A percentile compares a stretch with the other conserved stretches of the same genome.
Conservation (phyloP, 2,329 filamentous ascomycete species). For the Fusarium coffeatum region DNA sequence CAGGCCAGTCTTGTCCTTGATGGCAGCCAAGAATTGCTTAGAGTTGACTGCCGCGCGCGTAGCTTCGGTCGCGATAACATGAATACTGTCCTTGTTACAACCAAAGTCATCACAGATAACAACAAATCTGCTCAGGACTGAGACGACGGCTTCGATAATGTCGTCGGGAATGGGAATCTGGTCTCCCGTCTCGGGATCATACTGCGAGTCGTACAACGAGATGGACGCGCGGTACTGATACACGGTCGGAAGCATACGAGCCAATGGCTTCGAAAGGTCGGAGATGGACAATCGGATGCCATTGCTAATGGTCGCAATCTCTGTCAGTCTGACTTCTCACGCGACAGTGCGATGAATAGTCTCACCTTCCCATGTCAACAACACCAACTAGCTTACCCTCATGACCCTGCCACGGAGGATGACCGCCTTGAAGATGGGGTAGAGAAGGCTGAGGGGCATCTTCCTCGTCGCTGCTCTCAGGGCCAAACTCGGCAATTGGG, state of each 20-base stretch:
- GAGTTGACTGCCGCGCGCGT: slow-evolving; percentile 50
- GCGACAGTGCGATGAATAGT: neutral
- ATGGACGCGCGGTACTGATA: slow-evolving; percentile 49
- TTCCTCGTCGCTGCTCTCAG: slow-evolving; percentile 24
- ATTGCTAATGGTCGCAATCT: slow-evolving; percentile 60
- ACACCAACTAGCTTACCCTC: slow-evolving; percentile 49
- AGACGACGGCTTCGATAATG: slow-evolving; percentile 45
- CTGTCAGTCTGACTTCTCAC: slow-evolving; percentile 16
- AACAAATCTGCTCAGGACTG: slow-evolving; percentile 46
- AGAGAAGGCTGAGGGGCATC: slow-evolving; percentile 15
- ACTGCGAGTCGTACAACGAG: slow-evolving; percentile 51
- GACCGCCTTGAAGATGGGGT: slow-evolving; percentile 25
- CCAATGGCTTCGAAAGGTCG: slow-evolving; percentile 57
- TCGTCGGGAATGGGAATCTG: slow-evolving; percentile 48
- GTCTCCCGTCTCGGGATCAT: slow-evolving; percentile 48
- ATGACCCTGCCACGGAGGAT: slow-evolving; percentile 49
- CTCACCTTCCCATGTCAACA: slow-evolving; percentile 55
- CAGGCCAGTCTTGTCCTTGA: slow-evolving; percentile 68
- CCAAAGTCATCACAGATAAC: slow-evolving; percentile 47
- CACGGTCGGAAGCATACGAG: slow-evolving; percentile 68
- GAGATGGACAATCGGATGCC: slow-evolving; percentile 77
- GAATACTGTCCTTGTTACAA: slow-evolving; percentile 43
- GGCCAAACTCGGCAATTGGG: slow-evolving; percentile 37
- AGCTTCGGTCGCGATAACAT: slow-evolving; percentile 50
- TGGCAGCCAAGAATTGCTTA: slow-evolving; percentile 48